These are phyloP conservation scores for Paratinospora sagittata DNA, from an alignment of 164 flowering plant species.

Conservation along the genomic window DNA sequence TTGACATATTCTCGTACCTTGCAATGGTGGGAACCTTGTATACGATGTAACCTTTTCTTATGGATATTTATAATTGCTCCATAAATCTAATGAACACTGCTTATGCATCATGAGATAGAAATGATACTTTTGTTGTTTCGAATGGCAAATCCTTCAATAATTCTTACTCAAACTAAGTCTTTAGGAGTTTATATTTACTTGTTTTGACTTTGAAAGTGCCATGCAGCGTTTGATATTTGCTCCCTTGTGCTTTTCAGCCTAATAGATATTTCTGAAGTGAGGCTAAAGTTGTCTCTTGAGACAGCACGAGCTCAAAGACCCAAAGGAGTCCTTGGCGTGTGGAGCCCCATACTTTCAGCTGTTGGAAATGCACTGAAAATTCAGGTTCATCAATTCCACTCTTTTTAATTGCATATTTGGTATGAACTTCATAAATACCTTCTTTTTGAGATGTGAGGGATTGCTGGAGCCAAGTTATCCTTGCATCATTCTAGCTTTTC, in stretches of 20 bases:
- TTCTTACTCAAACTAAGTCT: neutral
- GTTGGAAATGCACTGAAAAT: constrained; percentile 90
- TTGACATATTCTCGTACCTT: no score
- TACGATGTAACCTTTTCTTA: neutral
- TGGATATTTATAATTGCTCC: neutral
- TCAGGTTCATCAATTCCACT: constrained; percentile 46
- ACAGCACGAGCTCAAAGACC: constrained; percentile 89
- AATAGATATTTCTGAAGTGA: constrained; percentile 85
- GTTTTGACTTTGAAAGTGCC: neutral
- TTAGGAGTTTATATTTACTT: neutral
- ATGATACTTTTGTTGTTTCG: neutral
- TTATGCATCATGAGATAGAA: neutral
- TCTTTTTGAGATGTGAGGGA: neutral
- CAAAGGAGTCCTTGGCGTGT: constrained; percentile 86
- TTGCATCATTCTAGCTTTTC: neutral
- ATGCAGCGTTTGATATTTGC: constrained; percentile 5
- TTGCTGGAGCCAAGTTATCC: neutral
- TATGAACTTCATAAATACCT: neutral
- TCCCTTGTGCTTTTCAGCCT: constrained; percentile 44
- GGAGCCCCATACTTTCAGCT: constrained; percentile 95
- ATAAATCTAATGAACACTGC: neutral
- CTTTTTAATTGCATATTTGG: neutral
- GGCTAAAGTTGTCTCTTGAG: constrained; percentile 73
- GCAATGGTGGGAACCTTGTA: neutral
- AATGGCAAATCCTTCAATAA: neutral